phyloP scores from a whole-genome alignment of 257 asterid species.

The Agastache rugosa region DNA sequence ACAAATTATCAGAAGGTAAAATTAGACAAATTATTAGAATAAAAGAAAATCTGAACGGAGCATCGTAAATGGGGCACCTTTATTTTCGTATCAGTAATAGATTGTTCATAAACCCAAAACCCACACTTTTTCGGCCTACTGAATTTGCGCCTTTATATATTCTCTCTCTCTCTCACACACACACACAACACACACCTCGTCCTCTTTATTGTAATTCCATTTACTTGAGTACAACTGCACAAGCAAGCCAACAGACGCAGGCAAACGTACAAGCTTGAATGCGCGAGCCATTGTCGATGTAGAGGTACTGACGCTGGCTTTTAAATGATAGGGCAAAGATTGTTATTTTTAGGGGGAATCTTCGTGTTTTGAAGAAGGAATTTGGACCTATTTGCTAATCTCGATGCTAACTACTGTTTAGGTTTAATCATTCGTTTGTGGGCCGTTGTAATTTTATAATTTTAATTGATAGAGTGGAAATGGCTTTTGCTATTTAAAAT shows the following conservation, averaged over 20 bases:
- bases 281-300: slow-evolving; percentile 22
- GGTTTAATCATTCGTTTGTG: not conserved
- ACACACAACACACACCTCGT: not conserved
- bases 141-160: slow-evolving; percentile 36
- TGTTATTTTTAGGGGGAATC: not conserved
- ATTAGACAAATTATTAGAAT: no score
- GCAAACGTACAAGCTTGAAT: not conserved
- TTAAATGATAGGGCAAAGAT: slow-evolving; percentile 16
- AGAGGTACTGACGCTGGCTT: slow-evolving; percentile 35
- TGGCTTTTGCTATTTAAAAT: not conserved
- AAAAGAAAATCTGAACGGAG: no score
- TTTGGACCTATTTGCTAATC: not conserved
- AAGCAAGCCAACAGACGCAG: slow-evolving; percentile 5
- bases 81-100: no score
- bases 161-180: not conserved
- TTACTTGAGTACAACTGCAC: not conserved
- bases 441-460: slow-evolving; percentile 1
- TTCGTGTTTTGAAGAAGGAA: slow-evolving; percentile 10
- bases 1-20: no score
- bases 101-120: slow-evolving; percentile 34
- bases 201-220: not conserved
- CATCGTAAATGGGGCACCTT: no score
- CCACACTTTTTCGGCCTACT: slow-evolving; percentile 7
- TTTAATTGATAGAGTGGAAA: slow-evolving; percentile 18
- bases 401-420: slow-evolving; percentile 13